phyloP scores from a whole-genome alignment of 2,329 filamentous ascomycete genomes.

The Aspergillus phoenicis region DNA sequence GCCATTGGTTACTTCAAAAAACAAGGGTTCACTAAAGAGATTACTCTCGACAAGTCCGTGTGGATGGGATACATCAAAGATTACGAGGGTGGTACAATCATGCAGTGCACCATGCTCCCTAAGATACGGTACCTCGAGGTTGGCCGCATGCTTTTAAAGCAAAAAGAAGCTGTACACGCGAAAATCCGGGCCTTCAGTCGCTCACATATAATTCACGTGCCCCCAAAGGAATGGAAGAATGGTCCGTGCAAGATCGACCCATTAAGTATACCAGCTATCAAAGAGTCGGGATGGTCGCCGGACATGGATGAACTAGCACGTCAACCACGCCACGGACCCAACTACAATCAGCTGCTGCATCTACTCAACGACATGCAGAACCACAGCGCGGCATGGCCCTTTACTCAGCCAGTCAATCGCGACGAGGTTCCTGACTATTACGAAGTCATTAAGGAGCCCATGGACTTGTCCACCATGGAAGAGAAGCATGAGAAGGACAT shows the following conservation, averaged over 20 bases:
- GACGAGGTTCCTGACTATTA: conserved; percentile 99
- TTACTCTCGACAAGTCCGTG: conserved; percentile 81
- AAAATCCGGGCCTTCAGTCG: conserved; percentile 93
- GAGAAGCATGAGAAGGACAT: conserved; percentile 90
- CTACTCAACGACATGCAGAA: conserved; percentile 95
- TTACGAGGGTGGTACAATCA: conserved; percentile 97
- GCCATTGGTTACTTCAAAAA: conserved; percentile 99
- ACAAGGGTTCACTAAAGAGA: conserved; percentile 98
- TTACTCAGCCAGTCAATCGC: conserved; percentile 87
- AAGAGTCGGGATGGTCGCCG: conserved; percentile 88
- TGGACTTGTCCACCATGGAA: conserved; percentile 97
- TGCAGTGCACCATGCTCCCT: conserved; percentile 98
- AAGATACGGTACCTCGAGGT: conserved; percentile 91
- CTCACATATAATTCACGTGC: conserved; percentile 81
- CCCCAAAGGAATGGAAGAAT: conserved; percentile 83
- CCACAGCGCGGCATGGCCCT: conserved; percentile 90
- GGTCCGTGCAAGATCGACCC: conserved; percentile 78
- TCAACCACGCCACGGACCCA: conserved; percentile 91
- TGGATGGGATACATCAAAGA: conserved; percentile 99
- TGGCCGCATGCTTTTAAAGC: conserved; percentile 92
- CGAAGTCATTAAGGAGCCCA: conserved; percentile 95
- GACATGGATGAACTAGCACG: conserved; percentile 98
- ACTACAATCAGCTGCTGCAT: conserved; percentile 91
- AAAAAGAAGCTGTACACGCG: conserved; percentile 91
- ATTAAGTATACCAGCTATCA: conserved; percentile 83